Evolutionary conservation across 1,284 basidiomycete species (phyloP), one percentile per base, ranked within the genome.

Genomic region (Rhodotorula glutinis): DNA sequence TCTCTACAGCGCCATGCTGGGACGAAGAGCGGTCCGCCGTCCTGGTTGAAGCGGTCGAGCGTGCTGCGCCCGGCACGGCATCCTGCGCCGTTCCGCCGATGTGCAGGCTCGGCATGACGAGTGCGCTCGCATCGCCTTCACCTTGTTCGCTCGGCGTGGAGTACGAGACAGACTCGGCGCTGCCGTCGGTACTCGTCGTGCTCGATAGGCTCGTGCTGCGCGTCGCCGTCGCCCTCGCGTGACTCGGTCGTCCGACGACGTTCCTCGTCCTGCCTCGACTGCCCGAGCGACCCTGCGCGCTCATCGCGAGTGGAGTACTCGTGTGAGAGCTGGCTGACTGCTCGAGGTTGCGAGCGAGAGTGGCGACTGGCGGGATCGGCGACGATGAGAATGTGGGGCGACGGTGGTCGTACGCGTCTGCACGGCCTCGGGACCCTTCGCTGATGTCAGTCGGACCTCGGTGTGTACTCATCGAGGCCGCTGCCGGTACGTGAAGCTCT

Each of bases 41-140:
- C 51, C 14, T 8, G 27, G 27, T 13, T 27, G 49, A 52, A 14
- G 25, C 25, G 8, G 19, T 8, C 21, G 19, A 46, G 44, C 19
- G 46, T 51, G n/a, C 49, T 25, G 49, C 27, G 43, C 43, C 43
- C 8, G 49, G 25, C 14, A 13, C 25, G 14, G n/a, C 25, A 16
- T 1, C 49, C 49, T 19, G 17, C 43, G 27, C 8, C 25, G 27
- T 14, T 3, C 44, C 49, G 23, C 53, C 56, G 8, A 65, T 30
- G 13, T 63, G 56, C 21, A 68, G 52, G 40, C 59, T 62, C 4
- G 66, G 66, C 66, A 68, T 68, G 59, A 68, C 66, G 56, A 68
- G 57, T 13, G 46, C 63, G 25, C 55, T 47, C 16, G 29, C 17
- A 4, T 13, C 23, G 33, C 49, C 58, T 17, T 29, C 27, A 40